Conservation (phyloP, 2,329 filamentous ascomycete genomes). For the Arthrobotrys iridis region DNA sequence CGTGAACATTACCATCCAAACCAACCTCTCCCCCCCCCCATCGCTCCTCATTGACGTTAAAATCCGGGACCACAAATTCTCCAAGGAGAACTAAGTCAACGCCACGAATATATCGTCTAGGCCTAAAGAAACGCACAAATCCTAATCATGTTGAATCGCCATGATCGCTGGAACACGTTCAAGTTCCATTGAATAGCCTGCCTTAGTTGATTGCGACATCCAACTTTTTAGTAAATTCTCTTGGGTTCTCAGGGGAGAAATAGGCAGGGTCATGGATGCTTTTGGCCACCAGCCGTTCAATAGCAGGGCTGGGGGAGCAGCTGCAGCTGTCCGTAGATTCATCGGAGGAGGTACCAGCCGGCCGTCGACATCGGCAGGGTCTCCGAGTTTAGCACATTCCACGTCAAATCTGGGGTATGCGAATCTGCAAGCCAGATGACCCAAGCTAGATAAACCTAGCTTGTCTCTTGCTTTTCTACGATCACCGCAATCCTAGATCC, state of each 20-base stretch:
- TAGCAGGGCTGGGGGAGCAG: constrained; percentile 37
- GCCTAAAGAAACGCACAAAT: constrained; percentile 12
- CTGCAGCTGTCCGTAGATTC: constrained; percentile 48
- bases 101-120: not conserved
- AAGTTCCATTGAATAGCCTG: constrained; percentile 38
- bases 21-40: constrained; percentile 1
- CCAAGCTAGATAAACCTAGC: not conserved
- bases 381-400: constrained; percentile 33
- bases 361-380: constrained; percentile 45
- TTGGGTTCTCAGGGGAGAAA: not conserved
- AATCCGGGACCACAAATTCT: constrained; percentile 11
- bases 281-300: constrained; percentile 38
- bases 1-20: constrained; percentile 14
- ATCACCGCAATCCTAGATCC: not conserved
- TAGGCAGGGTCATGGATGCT: constrained; percentile 37
- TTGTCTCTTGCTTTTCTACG: not conserved
- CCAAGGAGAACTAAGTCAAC: not conserved
- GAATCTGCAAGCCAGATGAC: not conserved
- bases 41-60: not conserved
- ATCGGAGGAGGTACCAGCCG: constrained; percentile 45
- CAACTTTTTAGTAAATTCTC: not conserved
- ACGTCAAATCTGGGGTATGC: constrained; percentile 49
- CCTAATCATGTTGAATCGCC: constrained; percentile 35
- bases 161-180: constrained; percentile 11
- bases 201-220: not conserved